Evolutionary conservation across 257 asterid genomes (phyloP).

Genomic region (Hygrophila difformis): DNA sequence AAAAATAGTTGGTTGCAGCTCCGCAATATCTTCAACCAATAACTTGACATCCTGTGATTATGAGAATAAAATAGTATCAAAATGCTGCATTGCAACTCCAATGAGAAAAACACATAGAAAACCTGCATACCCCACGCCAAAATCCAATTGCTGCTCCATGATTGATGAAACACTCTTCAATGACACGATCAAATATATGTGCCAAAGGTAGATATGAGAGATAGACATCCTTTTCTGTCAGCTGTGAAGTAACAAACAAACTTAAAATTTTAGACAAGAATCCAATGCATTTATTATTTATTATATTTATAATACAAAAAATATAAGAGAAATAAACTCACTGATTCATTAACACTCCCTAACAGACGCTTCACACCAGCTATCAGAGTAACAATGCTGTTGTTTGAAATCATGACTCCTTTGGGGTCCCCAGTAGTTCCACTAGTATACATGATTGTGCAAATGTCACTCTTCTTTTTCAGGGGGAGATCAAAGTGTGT

Average conservation of each 20-base stretch:
- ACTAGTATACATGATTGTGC: slow-evolving; percentile 97
- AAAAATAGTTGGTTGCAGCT: slow-evolving; percentile 81
- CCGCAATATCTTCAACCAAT: slow-evolving; percentile 76
- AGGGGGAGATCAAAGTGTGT: slow-evolving; percentile 69
- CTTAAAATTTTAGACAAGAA: neutral
- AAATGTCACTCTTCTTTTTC: slow-evolving; percentile 71
- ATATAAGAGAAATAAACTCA: slow-evolving; percentile 20
- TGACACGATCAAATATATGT: slow-evolving; percentile 89
- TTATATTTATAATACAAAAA: slow-evolving; percentile 1
- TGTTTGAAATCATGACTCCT: slow-evolving; percentile 93
- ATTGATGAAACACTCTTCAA: slow-evolving; percentile 71
- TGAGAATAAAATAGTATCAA: slow-evolving; percentile 11
- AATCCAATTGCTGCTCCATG: slow-evolving; percentile 93
- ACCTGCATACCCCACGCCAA: slow-evolving; percentile 92
- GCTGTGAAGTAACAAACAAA: slow-evolving; percentile 31
- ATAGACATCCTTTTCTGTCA: slow-evolving; percentile 60
- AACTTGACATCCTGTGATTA: slow-evolving; percentile 72
- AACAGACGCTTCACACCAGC: slow-evolving; percentile 69
- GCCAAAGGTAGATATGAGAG: slow-evolving; percentile 95
- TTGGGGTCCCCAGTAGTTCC: slow-evolving; percentile 99
- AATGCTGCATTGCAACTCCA: neutral
- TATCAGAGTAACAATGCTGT: slow-evolving; percentile 65
- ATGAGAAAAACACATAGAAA: slow-evolving; percentile 6
- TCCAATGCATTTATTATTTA: neutral
- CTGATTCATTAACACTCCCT: slow-evolving; percentile 62